Conservation (phyloP, 768 basidiomycete genomes). For the Floccularia luteovirens region DNA sequence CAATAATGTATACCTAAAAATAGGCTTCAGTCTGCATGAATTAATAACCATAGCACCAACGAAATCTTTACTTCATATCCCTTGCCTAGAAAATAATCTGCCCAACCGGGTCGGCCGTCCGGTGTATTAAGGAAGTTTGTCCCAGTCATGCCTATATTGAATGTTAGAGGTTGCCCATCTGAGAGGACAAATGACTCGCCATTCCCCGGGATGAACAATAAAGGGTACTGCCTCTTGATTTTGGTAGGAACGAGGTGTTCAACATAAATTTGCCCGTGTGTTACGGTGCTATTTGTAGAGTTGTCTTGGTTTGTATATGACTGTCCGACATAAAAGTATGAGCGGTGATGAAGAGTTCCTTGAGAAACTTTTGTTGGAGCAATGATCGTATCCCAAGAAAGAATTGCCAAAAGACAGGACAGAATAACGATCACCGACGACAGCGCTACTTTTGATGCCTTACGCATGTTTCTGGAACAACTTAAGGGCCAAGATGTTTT, state of each 20-base stretch:
- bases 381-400: not conserved
- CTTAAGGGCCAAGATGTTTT: too few species aligned
- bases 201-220: constrained; percentile 42
- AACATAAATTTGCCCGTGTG: constrained; percentile 42
- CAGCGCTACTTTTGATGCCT: too few species aligned
- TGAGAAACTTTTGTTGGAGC: not conserved
- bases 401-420: not conserved
- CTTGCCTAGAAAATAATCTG: constrained; percentile 42
- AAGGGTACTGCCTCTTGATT: constrained; percentile 29
- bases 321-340: constrained; percentile 43
- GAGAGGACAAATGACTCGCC: constrained; percentile 14
- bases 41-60: not conserved
- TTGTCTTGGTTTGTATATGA: constrained; percentile 24
- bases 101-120: constrained; percentile 47
- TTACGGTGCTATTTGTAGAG: constrained; percentile 18
- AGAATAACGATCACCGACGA: too few species aligned
- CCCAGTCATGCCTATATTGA: constrained; percentile 36
- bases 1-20: constrained; percentile 33
- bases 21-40: not conserved
- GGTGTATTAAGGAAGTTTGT: constrained; percentile 46
- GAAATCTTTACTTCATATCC: constrained; percentile 36
- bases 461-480: too few species aligned
- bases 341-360: constrained; percentile 31
- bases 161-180: not conserved
- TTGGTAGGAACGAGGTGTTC: constrained; percentile 37